Conservation (phyloP, 495 filamentous ascomycete species). For the Aspergillus leporis region DNA sequence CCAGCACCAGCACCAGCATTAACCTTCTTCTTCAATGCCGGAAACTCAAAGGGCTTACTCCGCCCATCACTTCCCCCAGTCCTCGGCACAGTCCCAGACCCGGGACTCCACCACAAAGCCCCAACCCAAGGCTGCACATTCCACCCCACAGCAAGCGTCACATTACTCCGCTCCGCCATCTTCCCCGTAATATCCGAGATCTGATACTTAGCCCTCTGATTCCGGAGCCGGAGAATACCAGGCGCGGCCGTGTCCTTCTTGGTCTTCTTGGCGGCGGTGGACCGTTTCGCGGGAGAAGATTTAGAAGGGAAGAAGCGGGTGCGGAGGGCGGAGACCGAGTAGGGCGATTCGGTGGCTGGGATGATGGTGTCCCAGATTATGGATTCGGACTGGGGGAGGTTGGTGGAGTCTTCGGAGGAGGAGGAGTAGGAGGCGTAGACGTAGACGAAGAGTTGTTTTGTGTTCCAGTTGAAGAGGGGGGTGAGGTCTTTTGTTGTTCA, state of each 20-base stretch:
- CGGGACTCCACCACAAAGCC: conserved; percentile 71
- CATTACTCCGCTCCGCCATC: conserved; percentile 68
- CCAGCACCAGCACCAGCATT: conserved; percentile 22
- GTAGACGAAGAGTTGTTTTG: conserved; percentile 98
- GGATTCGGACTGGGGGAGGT: conserved; percentile 58
- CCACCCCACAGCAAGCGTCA: conserved; percentile 79
- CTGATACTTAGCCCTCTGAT: conserved; percentile 88
- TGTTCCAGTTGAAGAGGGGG: conserved; percentile 98
- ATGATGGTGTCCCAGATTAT: conserved; percentile 97
- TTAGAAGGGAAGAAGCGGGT: conserved; percentile 33
- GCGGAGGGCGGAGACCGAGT: conserved; percentile 47
- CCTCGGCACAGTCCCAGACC: conserved; percentile 53
- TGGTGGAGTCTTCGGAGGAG: conserved; percentile 29
- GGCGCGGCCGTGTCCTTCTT: conserved; percentile 25
- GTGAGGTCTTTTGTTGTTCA: conserved; percentile 64
- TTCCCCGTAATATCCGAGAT: conserved; percentile 82
- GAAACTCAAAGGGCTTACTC: conserved; percentile 72
- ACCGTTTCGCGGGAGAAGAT: conserved; percentile 18
- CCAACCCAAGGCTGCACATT: conserved; percentile 99
- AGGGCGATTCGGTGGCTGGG: conserved; percentile 60
- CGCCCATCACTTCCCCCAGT: conserved; percentile 63
- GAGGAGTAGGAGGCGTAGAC: conserved; percentile 84
- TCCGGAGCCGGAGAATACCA: conserved; percentile 71
- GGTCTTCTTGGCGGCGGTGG: conserved; percentile 19
- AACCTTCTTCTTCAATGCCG: conserved; percentile 59